Conservation (phyloP, 495 filamentous ascomycete genomes). For the Talaromyces ruber region DNA sequence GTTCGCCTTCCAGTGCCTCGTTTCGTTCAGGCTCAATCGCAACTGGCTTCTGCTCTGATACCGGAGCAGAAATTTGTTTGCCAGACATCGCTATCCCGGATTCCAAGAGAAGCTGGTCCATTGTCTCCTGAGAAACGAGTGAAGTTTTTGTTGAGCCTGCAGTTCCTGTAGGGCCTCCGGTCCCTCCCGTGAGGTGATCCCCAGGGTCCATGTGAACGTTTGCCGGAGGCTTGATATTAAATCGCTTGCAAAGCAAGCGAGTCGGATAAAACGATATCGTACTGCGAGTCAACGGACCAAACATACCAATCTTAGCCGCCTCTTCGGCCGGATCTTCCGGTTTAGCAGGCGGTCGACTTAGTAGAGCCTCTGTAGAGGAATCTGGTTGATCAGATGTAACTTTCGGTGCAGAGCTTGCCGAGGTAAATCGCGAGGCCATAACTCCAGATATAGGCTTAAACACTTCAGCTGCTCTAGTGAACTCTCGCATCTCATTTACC, state of each 20-base stretch:
- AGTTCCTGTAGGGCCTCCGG: conserved; percentile 4
- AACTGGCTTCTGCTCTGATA: conserved; percentile 15
- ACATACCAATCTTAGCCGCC: conserved; percentile 90
- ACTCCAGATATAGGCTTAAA: conserved; percentile 86
- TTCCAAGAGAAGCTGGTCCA: conserved; percentile 28
- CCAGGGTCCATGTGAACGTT: conserved; percentile 58
- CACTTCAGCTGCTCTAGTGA: conserved; percentile 78
- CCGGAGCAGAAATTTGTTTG: not conserved
- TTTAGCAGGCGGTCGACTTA: conserved; percentile 52
- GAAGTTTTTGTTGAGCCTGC: conserved; percentile 15
- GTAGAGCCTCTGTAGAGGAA: conserved; percentile 26
- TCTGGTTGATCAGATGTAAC: conserved; percentile 34
- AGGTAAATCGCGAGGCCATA: conserved; percentile 90
- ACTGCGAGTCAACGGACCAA: conserved; percentile 74
- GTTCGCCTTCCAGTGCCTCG: conserved; percentile 74
- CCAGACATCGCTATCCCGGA: conserved; percentile 4
- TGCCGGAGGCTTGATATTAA: conserved; percentile 70
- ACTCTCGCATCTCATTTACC: conserved; percentile 74
- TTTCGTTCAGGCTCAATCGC: conserved; percentile 70
- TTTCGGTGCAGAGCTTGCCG: conserved; percentile 45
- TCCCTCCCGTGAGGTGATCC: conserved; percentile 16
- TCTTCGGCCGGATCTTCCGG: conserved; percentile 71
- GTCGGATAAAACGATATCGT: conserved; percentile 70
- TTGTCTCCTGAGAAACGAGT: conserved; percentile 33
- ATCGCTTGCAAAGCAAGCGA: conserved; percentile 83